Conservation (phyloP, 1,284 basidiomycete species). For the Ustilago nuda region DNA sequence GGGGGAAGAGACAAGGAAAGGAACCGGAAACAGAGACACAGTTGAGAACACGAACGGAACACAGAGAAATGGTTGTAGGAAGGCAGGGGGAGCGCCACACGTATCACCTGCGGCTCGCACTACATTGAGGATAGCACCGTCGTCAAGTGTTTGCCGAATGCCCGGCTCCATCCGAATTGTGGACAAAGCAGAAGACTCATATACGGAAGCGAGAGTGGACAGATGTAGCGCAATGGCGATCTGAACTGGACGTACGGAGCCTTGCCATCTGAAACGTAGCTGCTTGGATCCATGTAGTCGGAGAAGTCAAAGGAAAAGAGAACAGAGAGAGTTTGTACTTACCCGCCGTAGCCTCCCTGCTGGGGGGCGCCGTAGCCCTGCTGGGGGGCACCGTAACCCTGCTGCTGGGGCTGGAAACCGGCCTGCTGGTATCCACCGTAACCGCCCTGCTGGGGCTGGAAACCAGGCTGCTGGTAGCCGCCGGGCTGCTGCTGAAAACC, state of each 20-base stretch:
- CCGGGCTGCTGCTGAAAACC: slow-evolving; percentile 47
- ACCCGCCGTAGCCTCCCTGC: slow-evolving; percentile 56
- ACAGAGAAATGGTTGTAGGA: background rate
- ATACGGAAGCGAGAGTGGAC: background rate
- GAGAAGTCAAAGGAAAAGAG: background rate
- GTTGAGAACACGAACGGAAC: slow-evolving; percentile 29
- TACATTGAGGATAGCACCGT: background rate
- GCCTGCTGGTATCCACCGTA: slow-evolving; percentile 26
- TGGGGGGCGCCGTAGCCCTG: slow-evolving; percentile 58
- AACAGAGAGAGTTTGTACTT: slow-evolving; percentile 19
- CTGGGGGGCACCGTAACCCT: slow-evolving; percentile 57
- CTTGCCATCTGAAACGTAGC: slow-evolving; percentile 8
- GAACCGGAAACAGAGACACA: slow-evolving; percentile 20
- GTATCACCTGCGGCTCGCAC: background rate
- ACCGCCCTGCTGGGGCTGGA: slow-evolving; percentile 47
- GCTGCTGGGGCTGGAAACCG: slow-evolving; percentile 48
- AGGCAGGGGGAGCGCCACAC: background rate
- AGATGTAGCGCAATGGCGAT: background rate
- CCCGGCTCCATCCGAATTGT: too few relatives aligned
- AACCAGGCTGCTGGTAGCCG: slow-evolving; percentile 12
- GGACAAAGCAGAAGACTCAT: too few relatives aligned
- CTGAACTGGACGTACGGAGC: slow-evolving; percentile 7
- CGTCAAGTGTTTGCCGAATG: background rate
- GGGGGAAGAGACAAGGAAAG: slow-evolving; percentile 1
- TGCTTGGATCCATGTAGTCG: slow-evolving; percentile 10